A percentile compares a stretch with the other conserved stretches of the same genome.
Evolutionary conservation across 371 early-diverging fungal species (phyloP).

Genomic region (Dichotomocladium elegans): DNA sequence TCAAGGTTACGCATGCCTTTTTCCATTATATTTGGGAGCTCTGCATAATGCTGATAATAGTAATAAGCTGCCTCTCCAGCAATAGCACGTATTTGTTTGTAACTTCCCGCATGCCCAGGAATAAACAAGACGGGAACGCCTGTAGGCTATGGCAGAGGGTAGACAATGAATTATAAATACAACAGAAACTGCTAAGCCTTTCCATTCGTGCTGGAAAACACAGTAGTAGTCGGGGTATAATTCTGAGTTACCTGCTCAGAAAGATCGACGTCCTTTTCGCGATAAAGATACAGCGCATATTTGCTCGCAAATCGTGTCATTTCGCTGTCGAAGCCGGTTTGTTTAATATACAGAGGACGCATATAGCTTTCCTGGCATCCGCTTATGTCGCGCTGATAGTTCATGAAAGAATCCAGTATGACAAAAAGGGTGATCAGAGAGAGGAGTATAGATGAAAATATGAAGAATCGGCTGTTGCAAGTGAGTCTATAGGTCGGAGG

Average conservation of each 20-base stretch:
- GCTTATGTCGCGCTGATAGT: conserved; percentile 60
- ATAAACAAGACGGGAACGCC: conserved; percentile 90
- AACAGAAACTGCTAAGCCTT: too few relatives aligned
- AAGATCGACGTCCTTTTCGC: conserved; percentile 65
- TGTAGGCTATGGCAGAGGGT: conserved; percentile 33
- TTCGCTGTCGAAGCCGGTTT: conserved; percentile 58
- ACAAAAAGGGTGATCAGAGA: conserved; percentile 24
- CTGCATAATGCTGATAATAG: conserved; percentile 45
- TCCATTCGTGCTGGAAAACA: too few relatives aligned
- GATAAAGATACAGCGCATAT: conserved; percentile 76
- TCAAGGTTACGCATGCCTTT: conserved; percentile 61
- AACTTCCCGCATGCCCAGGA: conserved; percentile 94
- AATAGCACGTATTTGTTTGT: conserved; percentile 84
- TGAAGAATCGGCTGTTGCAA: conserved; percentile 8
- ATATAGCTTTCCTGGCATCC: conserved; percentile 83
- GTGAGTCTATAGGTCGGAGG: conserved; percentile 20
- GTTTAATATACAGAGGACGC: conserved; percentile 70
- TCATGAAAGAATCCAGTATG: conserved; percentile 54
- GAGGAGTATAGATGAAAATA: conserved; percentile 20
- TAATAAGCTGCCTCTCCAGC: conserved; percentile 67
- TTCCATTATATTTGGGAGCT: conserved; percentile 22
- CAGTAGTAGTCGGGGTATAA: background rate
- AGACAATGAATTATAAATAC: background rate
- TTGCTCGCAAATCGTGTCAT: conserved; percentile 72
- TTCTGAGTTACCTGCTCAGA: conserved; percentile 31